Evolutionary conservation across 2,329 filamentous ascomycete species (phyloP), one percentile per base, ranked within the genome.

Genomic region (Cladophialophora immunda): DNA sequence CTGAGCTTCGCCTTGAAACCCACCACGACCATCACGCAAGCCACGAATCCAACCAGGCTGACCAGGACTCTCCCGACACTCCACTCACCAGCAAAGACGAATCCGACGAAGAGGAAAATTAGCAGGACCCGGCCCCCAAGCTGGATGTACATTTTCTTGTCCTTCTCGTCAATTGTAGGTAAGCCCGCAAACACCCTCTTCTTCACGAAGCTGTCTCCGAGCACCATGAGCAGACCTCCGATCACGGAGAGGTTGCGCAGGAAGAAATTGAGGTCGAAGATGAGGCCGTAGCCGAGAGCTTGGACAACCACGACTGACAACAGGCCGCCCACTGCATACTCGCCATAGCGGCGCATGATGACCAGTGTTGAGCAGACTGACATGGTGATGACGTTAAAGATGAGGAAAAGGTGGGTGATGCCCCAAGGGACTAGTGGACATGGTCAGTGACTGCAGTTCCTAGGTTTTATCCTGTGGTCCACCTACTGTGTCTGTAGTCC

Each of bases 141-240:
- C 87, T 98, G 95, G 83, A 99, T 96, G 86, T 99, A 99, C 94
- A 98, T 98, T 87, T 98, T 99, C 82, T 94, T 92, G 81, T 99
- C 95, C 89, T 98, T 98, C 86, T 99, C 95, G 78, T 98, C 95
- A 61, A 99, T 87, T 80, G 92, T 89, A 57, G 95, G 95, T 61
- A 99, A 87, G 56, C 95, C 95, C 56, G 95, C 95, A 70, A 97
- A 97, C 2, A 94, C 94, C 83, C 97, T 97, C 89, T 98, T 98
- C 82, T 94, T 91, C 71, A 97, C 93, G 93, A 94, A 98, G 65
- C 92, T 97, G 83, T 99, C 95, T 47, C 94, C 97, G 56, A 99
- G 86, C 22, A 99, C 95, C 95, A 99, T 98, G 75, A 99, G 87
- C 53, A 99, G 87, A 68, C 95, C 95, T 74, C 95, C 95, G 84